phyloP scores from a whole-genome alignment of 192 early-diverging fungal genomes.

The Entrophospora sp. region DNA sequence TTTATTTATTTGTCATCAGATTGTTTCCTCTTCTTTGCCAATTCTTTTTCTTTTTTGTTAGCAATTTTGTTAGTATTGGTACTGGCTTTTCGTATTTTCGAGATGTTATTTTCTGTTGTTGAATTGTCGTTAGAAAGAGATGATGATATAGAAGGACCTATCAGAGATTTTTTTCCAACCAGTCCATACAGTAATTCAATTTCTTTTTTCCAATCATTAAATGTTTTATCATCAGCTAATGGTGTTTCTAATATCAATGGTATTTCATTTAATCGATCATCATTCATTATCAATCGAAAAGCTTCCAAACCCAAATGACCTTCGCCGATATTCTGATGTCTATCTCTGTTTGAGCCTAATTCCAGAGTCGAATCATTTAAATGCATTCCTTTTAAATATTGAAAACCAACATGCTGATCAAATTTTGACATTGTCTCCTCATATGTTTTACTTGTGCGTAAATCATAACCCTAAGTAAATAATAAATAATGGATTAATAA shows the following conservation, averaged over 20 bases:
- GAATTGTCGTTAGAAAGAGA: too few relatives aligned
- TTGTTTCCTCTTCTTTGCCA: too few relatives aligned
- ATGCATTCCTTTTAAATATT: conserved; percentile 44
- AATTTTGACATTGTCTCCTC: conserved; percentile 35
- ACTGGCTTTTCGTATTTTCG: too few relatives aligned
- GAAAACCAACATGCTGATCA: conserved; percentile 31
- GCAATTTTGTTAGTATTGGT: too few relatives aligned
- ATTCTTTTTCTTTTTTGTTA: too few relatives aligned
- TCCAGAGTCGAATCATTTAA: conserved; percentile 42
- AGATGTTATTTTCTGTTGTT: too few relatives aligned
- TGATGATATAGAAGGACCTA: too few relatives aligned
- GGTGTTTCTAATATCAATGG: conserved; percentile 50
- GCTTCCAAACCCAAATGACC: conserved; percentile 42
- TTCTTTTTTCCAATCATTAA: conserved; percentile 20
- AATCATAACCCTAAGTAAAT: conserved; percentile 39
- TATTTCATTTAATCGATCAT: conserved; percentile 38
- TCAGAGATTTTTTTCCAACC: background rate
- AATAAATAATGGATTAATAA: background rate
- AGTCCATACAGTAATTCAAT: conserved; percentile 14
- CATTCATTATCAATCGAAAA: conserved; percentile 46
- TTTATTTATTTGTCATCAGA: too few relatives aligned
- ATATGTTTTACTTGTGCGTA: conserved; percentile 38
- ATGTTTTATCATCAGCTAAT: conserved; percentile 19
- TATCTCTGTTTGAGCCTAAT: conserved; percentile 35
- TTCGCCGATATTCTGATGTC: conserved; percentile 48